phyloP scores from a whole-genome alignment of 2,329 filamentous ascomycete species.

The Pyrenochaeta sp. region DNA sequence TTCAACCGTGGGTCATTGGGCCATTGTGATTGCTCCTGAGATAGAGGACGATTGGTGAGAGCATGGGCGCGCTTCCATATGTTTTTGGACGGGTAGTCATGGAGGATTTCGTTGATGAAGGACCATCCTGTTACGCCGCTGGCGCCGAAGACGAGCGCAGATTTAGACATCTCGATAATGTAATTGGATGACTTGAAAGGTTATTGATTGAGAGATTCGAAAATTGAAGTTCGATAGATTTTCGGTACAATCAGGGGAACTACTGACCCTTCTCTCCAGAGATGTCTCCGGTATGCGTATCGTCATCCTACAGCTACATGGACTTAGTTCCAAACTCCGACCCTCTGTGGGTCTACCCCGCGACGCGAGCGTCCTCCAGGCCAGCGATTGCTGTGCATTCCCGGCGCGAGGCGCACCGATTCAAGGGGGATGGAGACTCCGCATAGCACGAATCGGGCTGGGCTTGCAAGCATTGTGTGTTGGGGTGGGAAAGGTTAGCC shows the following conservation, averaged over 20 bases:
- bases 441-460: not conserved
- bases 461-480: not conserved
- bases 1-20: constrained; percentile 51
- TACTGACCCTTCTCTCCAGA: too few relatives aligned
- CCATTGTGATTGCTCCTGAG: constrained; percentile 44
- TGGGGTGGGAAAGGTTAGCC: constrained; percentile 1
- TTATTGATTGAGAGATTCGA: too few relatives aligned
- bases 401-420: not conserved
- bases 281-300: not conserved
- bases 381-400: not conserved
- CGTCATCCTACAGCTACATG: not conserved
- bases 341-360: not conserved
- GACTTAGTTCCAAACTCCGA: not conserved
- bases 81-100: constrained; percentile 47
- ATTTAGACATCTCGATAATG: constrained; percentile 36
- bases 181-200: not conserved
- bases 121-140: constrained; percentile 56
- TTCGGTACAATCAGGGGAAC: not conserved
- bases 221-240: not conserved
- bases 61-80: constrained; percentile 52
- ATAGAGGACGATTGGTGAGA: constrained; percentile 52
- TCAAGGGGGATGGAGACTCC: not conserved
- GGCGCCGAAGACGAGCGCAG: constrained; percentile 54
- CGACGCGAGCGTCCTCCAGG: constrained; percentile 4
- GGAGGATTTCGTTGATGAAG: constrained; percentile 51